Percentiles rank a stretch among this genome's conserved stretches.
These are phyloP conservation scores for Paramecium sonneborni DNA, from an alignment of 73 alveolate genomes.

Conservation along the genomic window DNA sequence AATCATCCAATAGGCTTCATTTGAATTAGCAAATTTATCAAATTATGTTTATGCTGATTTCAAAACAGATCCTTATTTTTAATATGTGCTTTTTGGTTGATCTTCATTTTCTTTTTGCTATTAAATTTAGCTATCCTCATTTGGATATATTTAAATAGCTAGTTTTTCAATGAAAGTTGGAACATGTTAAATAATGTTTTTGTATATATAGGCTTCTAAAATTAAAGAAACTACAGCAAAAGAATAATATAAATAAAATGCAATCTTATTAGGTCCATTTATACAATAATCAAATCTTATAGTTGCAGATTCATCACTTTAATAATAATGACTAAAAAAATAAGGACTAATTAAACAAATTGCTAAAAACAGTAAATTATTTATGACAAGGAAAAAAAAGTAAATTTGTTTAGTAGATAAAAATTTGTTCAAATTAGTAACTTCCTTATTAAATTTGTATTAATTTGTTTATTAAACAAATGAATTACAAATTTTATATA, in stretches of 20 bases:
- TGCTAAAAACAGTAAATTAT: constrained; percentile 3
- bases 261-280: not conserved
- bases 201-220: not conserved
- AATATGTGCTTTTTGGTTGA: not conserved
- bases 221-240: not conserved
- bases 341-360: not conserved
- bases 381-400: not conserved
- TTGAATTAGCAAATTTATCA: not conserved
- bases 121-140: not conserved
- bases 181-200: not conserved
- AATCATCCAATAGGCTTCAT: not conserved
- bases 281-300: not conserved
- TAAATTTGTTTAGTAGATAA: not conserved
- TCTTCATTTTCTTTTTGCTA: not conserved
- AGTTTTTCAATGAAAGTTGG: not conserved
- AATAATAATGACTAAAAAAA: not conserved
- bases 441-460: not conserved
- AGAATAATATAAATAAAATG: not conserved
- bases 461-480: not conserved
- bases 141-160: not conserved
- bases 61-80: not conserved
- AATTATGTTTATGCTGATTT: not conserved
- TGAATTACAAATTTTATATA: not conserved
- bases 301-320: not conserved
- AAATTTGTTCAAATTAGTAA: not conserved